Conservation (phyloP, 1,139 yeast genomes). For the Yamadazyma pseudoaaseri region DNA sequence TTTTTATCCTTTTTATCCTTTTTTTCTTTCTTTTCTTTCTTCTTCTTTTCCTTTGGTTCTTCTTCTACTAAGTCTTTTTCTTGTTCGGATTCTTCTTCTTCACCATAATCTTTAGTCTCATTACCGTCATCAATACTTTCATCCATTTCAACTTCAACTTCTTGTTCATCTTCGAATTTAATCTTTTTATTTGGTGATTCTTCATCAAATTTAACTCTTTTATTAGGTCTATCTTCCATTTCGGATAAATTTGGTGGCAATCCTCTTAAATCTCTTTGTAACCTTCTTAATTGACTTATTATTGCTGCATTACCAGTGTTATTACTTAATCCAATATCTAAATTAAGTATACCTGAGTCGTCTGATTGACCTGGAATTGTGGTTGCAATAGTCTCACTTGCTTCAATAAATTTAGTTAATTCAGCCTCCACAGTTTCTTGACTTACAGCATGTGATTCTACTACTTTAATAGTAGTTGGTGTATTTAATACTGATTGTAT, state of each 20-base stretch:
- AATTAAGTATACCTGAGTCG: conserved; percentile 8
- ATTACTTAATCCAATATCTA: conserved; percentile 21
- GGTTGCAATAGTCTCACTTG: conserved; percentile 28
- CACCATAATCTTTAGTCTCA: conserved; percentile 15
- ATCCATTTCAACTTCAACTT: conserved; percentile 16
- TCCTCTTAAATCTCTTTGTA: conserved; percentile 72
- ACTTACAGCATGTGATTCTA: conserved; percentile 24
- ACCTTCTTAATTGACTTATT: conserved; percentile 60
- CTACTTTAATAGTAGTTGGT: conserved; percentile 45
- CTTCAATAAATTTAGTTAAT: conserved; percentile 46
- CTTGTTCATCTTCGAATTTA: conserved; percentile 18
- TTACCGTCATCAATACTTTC: conserved; percentile 10
- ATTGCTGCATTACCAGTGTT: conserved; percentile 31
- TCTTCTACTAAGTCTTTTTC: conserved; percentile 20
- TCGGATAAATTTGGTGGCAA: conserved; percentile 50
- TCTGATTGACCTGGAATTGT: conserved; percentile 17
- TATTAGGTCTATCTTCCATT: conserved; percentile 14
- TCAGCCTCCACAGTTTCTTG: conserved; percentile 45
- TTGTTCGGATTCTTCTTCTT: conserved; percentile 18
- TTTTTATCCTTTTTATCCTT: conserved; percentile 15
- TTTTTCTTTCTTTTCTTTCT: conserved; percentile 10
- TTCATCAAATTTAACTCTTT: conserved; percentile 29
- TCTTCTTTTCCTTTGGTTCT: conserved; percentile 12
- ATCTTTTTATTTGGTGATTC: conserved; percentile 19
- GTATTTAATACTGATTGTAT: conserved; percentile 47